Conservation (phyloP, 148 eudicot species). For the Chenopodium formosanum region DNA sequence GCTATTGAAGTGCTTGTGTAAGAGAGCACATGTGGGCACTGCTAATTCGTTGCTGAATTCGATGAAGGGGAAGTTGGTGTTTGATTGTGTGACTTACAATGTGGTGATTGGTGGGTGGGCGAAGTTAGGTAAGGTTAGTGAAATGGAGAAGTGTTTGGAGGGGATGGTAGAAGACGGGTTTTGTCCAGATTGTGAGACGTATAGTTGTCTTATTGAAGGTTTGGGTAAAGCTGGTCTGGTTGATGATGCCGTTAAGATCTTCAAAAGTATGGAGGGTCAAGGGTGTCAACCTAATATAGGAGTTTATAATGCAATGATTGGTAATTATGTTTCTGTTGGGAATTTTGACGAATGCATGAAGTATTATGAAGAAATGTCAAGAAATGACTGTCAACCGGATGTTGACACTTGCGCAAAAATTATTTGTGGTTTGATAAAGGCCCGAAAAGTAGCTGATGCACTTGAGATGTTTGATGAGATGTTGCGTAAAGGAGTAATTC, state of each 20-base stretch:
- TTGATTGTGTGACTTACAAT: constrained; percentile 48
- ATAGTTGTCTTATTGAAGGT: constrained; percentile 66
- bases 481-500: constrained; percentile 57
- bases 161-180: constrained; percentile 75
- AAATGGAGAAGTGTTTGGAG: constrained; percentile 59
- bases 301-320: constrained; percentile 79
- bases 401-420: constrained; percentile 55
- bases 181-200: constrained; percentile 61
- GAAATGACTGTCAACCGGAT: constrained; percentile 50
- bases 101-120: constrained; percentile 77
- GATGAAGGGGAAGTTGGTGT: constrained; percentile 56
- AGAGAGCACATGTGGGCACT: constrained; percentile 51
- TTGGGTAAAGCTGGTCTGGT: constrained; percentile 77
- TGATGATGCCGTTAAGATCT: constrained; percentile 65
- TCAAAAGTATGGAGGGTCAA: constrained; percentile 48
- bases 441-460: constrained; percentile 86
- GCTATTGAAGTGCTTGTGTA: constrained; percentile 58
- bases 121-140: constrained; percentile 57
- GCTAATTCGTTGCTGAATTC: constrained; percentile 57
- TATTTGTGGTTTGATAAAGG: constrained; percentile 54
- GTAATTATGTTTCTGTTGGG: constrained; percentile 46
- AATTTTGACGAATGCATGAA: constrained; percentile 62
- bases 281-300: constrained; percentile 40
- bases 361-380: constrained; percentile 56
- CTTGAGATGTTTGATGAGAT: constrained; percentile 80